phyloP scores from a whole-genome alignment of 345 rosid genomes.

The Stellera chamaejasme region DNA sequence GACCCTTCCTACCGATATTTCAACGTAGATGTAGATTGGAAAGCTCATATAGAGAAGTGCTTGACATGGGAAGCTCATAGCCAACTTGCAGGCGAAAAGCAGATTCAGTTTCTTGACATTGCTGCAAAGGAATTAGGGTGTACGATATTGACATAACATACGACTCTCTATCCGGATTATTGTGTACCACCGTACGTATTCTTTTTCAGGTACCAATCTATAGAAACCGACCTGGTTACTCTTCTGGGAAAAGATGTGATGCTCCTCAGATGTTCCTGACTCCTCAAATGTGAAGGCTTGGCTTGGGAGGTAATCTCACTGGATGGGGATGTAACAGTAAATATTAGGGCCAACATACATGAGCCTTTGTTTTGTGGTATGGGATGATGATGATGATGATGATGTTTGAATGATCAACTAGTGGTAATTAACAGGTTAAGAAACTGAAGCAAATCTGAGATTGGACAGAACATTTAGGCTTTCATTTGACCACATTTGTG shows the following conservation, averaged over 20 bases:
- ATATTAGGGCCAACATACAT: too few species aligned
- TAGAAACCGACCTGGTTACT: conserved; percentile 12
- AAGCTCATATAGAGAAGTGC: conserved; percentile 68
- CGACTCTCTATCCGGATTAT: conserved; percentile 9
- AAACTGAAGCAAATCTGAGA: too few species aligned
- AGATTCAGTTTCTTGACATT: conserved; percentile 49
- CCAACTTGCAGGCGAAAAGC: conserved; percentile 57
- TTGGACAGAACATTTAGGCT: too few species aligned
- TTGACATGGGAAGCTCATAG: conserved; percentile 87
- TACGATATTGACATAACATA: conserved; percentile 34
- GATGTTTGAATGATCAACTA: too few species aligned
- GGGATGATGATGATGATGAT: too few species aligned
- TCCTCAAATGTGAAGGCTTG: not conserved
- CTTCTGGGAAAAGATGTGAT: not conserved
- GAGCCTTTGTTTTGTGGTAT: too few species aligned
- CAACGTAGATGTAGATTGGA: conserved; percentile 58
- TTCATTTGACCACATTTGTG: too few species aligned
- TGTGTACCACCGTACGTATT: not conserved
- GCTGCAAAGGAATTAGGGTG: conserved; percentile 89
- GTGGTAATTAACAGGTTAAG: too few species aligned
- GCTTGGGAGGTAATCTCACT: not conserved
- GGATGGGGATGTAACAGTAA: too few species aligned
- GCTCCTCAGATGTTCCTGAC: not conserved
- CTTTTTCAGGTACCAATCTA: conserved; percentile 1
- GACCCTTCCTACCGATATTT: conserved; percentile 47